A percentile compares a stretch with the other conserved stretches of the same genome.
phyloP scores from a whole-genome alignment of 202 grass and related monocot genomes.

The Panicum hallii region DNA sequence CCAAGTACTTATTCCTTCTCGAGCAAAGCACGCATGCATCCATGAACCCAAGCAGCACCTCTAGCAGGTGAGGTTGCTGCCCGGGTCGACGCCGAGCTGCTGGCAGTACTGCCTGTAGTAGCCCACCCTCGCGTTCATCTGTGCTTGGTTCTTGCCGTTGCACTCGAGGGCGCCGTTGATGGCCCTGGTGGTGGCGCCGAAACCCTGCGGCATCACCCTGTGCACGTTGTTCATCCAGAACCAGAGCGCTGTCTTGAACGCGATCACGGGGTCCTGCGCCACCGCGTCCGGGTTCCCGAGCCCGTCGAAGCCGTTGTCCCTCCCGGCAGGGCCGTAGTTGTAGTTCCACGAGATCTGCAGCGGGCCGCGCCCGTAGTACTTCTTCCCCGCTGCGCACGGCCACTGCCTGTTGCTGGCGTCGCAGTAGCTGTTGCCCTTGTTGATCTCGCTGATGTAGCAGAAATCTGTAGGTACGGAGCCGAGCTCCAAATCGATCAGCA shows the following conservation, averaged over 20 bases:
- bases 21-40: background rate
- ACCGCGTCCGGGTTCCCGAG: constrained; percentile 57
- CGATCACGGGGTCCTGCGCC: constrained; percentile 50
- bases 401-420: constrained; percentile 37
- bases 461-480: constrained; percentile 42
- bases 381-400: constrained; percentile 55
- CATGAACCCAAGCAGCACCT: background rate
- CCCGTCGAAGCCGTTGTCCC: constrained; percentile 68
- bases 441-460: constrained; percentile 78
- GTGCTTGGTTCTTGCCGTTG: constrained; percentile 35
- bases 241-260: constrained; percentile 80
- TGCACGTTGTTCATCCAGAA: constrained; percentile 80
- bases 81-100: constrained; percentile 63
- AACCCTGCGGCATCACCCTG: constrained; percentile 51
- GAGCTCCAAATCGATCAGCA: background rate
- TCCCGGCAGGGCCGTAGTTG: constrained; percentile 72
- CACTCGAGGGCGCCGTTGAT: constrained; percentile 66
- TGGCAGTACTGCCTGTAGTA: constrained; percentile 65
- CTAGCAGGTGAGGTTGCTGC: constrained; percentile 48
- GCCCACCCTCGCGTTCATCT: constrained; percentile 31
- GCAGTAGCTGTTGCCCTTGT: constrained; percentile 52
- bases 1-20: background rate
- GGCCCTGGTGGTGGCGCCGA: constrained; percentile 61
- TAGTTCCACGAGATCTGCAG: constrained; percentile 81
- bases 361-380: constrained; percentile 72